Base-by-base conservation (phyloP, 1,139 yeast genomes). In the Suhomyces choctaworum region DNA sequence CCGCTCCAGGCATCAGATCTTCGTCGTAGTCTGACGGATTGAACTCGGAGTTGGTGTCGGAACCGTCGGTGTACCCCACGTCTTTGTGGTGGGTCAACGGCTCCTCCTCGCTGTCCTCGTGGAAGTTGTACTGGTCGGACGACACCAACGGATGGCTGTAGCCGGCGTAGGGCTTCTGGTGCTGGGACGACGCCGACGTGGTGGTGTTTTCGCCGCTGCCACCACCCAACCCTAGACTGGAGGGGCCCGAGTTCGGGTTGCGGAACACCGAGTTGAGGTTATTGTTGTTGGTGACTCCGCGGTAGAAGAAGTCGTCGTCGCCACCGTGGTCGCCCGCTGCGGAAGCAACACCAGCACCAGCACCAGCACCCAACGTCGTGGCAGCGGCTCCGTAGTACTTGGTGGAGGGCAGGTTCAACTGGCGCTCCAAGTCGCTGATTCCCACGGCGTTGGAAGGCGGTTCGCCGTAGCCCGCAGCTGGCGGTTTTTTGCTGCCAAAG, bases 261-360 rank as follows among this genome's bases (percentile, higher is more conserved):
- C 59, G 54, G 52, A 69, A 70, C 5, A 70, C 59, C 1, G 72
- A 60, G 39, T 69, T 75, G 22, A 70, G 55, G 42, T 70, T 70
- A 46, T 68, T 70, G 39, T 57, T 60, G 44, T 67, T 69, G 33
- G 73, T 60, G n/a, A 70, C 74, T 8, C 76, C 76, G 29, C 76
- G 58, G 50, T 70, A 70, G 34, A 58, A 66, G 40, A 64, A 70
- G 39, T 66, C 76, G 24, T 58, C 62, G 25, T 53, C 54, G 12
- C 48, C 50, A 23, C 48, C 54, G 14, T 41, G 41, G 6, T 36
- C 48, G 8, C 42, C 40, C 16, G 41, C 42, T 5, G 47, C 48
- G 16, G 37, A 37, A 11, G 40, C 42, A 7, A 41, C 32, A 8
- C 28, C 30, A 10, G 29, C 26, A 12, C 32, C 45, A 22, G 7